These are phyloP conservation scores for Platanus orientalis DNA, from an alignment of 164 flowering plant genomes.

Conservation along the genomic window DNA sequence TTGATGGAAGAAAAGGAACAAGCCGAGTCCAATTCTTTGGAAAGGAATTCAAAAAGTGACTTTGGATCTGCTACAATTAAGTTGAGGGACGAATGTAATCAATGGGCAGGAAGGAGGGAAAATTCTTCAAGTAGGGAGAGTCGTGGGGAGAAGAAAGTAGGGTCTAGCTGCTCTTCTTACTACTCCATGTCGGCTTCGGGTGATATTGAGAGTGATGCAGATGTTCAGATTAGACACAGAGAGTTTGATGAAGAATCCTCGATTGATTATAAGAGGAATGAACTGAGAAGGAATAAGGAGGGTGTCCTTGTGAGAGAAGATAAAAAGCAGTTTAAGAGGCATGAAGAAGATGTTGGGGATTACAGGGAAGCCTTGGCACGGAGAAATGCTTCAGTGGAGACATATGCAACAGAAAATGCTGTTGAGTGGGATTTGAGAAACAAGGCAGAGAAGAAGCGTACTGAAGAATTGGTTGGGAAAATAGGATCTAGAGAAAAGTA, in stretches of 20 bases:
- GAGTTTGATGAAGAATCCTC: slow-evolving; percentile 32
- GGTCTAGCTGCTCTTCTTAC: slow-evolving; percentile 64
- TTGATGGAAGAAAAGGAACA: slow-evolving; percentile 22
- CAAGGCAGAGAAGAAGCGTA: slow-evolving; percentile 43
- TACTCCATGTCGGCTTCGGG: slow-evolving; percentile 50
- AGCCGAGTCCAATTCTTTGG: slow-evolving; percentile 20
- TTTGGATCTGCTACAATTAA: slow-evolving; percentile 12
- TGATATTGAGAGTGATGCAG: slow-evolving; percentile 39
- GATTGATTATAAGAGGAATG: slow-evolving; percentile 11
- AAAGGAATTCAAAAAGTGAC: slow-evolving; percentile 23
- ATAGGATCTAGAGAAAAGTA: slow-evolving; percentile 20
- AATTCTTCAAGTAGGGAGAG: slow-evolving; percentile 24
- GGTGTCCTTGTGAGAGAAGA: slow-evolving; percentile 13
- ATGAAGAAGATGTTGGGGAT: slow-evolving; percentile 15
- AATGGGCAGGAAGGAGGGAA: slow-evolving; percentile 6
- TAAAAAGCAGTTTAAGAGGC: slow-evolving; percentile 21
- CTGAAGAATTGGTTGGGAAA: slow-evolving; percentile 29
- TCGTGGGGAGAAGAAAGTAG: slow-evolving; percentile 33
- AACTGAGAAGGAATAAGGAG: slow-evolving; percentile 17
- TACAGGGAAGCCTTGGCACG: slow-evolving; percentile 11
- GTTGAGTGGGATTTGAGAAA: slow-evolving; percentile 42
- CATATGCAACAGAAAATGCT: slow-evolving; percentile 12
- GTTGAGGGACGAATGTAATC: slow-evolving; percentile 20
- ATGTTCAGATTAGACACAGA: slow-evolving; percentile 25
- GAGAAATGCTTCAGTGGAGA: slow-evolving; percentile 10